Evolutionary conservation across 75 land plant genomes (phyloP), one percentile per base, ranked within the genome.

Genomic region (Sequoia sempervirens): DNA sequence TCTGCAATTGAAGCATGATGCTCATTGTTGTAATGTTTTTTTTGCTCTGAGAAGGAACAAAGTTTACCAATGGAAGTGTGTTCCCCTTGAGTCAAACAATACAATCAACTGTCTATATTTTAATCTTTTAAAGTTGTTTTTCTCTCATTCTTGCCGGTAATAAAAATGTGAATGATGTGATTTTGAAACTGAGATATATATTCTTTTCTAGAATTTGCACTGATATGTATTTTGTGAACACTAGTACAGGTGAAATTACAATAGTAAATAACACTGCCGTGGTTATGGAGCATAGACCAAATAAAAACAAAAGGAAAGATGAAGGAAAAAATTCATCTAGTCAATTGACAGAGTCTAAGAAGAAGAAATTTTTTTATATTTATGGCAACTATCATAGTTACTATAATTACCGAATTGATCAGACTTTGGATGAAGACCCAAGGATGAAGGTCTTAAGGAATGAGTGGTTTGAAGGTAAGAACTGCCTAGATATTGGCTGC

Each of bases 401-500:
- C 90, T 96, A 96, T 74, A 94, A 93, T 46, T 96, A 96, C 81
- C 92, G 99, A 93, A 52, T 96, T 82, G 94, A 88, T 61, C 80
- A 84, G 34, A 83, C 82, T 17, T 40, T 83, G 58, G 83, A 84
- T 6, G 93, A 92, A 88, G 99, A 97, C 79, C 99, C 97, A 38
- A 85, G 99, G 36, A 38, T 97, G 83, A 84, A 75, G 32, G 84
- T 89, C 20, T 85, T 97, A 40, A 94, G 88, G 88, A 89, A 83
- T 28, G 93, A 93, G 58, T 97, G 99, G 99, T 94, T 97, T 85
- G 91, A 92, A 80, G 89, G 87, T 70, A 95, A 90, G 84, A 92
- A 92, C 82, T 96, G 97, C 61, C 93, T 97, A 6, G 99, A 97
- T 61, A 91, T 97, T 85, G 99, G 99, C 46, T 97, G 99, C 89